Evolutionary conservation across 139 green algal species (phyloP), one percentile per base, ranked within the genome.

Genomic region (Chlorella sorokiniana): DNA sequence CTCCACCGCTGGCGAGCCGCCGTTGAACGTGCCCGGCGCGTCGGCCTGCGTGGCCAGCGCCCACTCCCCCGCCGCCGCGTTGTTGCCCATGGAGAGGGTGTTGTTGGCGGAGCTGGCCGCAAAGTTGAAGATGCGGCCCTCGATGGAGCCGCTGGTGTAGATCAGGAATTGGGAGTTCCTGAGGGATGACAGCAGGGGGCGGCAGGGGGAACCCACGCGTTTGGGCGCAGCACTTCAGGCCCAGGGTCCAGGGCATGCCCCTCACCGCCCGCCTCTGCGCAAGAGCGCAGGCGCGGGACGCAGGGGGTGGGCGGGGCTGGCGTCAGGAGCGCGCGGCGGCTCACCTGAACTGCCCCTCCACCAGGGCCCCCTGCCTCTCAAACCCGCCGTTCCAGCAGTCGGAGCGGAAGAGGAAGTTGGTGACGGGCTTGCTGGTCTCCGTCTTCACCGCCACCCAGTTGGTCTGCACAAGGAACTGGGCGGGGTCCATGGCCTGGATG

Each of bases 311-410:
- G 9, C 22, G 5, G 6, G 52, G 52, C 59, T 29, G 37, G 10
- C 59, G n/a, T n/a, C n/a, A n/a, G n/a, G n/a, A n/a, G n/a, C n/a
- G n/a, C n/a, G n/a, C 33, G 61, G 23, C 3, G 14, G 11, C 64
- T 11, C 64, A 71, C 64, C 64, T 71, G 64, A 71, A 71, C 6
- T 10, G 33, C 1, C 72, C 72, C 11, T 27, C 31, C 23, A 81
- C 27, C 37, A 48, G 29, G 14, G n/a, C 9, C 29, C 56, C 75
- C 0, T 27, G 40, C 75, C 8, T n/a, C 59, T 73, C 75, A 25
- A 73, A 72, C 3, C 75, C 75, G 61, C 75, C 75, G 10, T 59
- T 48, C 75, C 75, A 81, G 59, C 48, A 70, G 14, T 81, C 75
- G n/a, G 41, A 68, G 41, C 51, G 59, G 61, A 72, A 71, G 38